These are phyloP conservation scores for Tricholoma flavovirens DNA, from an alignment of 768 basidiomycete genomes.

Conservation along the genomic window DNA sequence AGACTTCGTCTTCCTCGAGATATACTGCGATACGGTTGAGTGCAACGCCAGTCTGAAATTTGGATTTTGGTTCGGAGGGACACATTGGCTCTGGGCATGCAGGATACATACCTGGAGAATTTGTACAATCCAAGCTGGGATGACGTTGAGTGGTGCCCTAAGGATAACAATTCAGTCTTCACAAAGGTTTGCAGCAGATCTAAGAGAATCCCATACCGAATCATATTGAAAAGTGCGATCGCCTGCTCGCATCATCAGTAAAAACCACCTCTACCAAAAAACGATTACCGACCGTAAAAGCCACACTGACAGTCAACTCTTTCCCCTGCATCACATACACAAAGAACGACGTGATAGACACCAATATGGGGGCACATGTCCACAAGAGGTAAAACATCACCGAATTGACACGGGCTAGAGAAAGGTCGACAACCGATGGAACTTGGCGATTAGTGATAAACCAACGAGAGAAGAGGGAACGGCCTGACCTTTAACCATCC, in stretches of 20 bases:
- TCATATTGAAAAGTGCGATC: constrained; percentile 82
- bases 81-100: too few relatives aligned
- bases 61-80: neutral
- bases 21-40: constrained; percentile 64
- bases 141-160: constrained; percentile 68
- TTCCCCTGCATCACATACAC: constrained; percentile 67
- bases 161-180: neutral
- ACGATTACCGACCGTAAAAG: constrained; percentile 59
- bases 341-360: constrained; percentile 78
- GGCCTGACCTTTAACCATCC: constrained; percentile 63
- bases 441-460: neutral
- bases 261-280: neutral
- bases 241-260: constrained; percentile 33
- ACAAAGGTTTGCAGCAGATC: neutral
- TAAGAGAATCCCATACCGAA: constrained; percentile 46
- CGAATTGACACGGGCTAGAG: constrained; percentile 61
- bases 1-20: constrained; percentile 66
- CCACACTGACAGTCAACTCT: constrained; percentile 68
- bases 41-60: constrained; percentile 49
- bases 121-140: constrained; percentile 77
- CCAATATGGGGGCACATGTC: constrained; percentile 69
- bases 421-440: neutral
- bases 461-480: neutral
- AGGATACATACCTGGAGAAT: constrained; percentile 48
- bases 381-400: constrained; percentile 69